A percentile compares a stretch with the other conserved stretches of the same genome.
These are phyloP conservation scores for Xanthoconium purpureum DNA, from an alignment of 768 basidiomycete genomes.

Conservation along the genomic window DNA sequence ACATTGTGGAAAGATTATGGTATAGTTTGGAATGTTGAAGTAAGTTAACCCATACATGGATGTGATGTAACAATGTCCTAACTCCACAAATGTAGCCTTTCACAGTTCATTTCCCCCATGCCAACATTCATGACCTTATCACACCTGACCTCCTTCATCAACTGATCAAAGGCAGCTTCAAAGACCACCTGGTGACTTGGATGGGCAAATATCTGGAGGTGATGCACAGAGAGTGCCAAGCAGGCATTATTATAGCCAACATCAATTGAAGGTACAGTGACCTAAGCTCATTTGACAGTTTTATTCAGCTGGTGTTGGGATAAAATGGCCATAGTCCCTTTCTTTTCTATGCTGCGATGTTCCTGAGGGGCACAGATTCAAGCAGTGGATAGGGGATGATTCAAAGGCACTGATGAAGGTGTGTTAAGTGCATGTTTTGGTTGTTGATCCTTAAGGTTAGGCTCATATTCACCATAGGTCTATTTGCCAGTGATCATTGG, in stretches of 20 bases:
- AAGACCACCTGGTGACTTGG: too few relatives aligned
- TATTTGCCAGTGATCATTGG: neutral
- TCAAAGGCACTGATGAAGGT: slow-evolving; percentile 9
- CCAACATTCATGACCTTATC: too few relatives aligned
- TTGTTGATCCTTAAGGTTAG: neutral
- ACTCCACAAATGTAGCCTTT: neutral
- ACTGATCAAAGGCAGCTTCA: too few relatives aligned
- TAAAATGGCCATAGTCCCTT: neutral
- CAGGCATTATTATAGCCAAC: too few relatives aligned
- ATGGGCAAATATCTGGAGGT: too few relatives aligned
- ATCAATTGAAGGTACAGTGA: too few relatives aligned
- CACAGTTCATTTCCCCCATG: too few relatives aligned
- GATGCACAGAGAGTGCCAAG: too few relatives aligned
- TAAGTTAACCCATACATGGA: neutral
- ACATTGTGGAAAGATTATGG: neutral
- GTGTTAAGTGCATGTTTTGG: neutral
- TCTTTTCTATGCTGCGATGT: neutral
- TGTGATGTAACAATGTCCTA: neutral
- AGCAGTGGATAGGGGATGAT: neutral
- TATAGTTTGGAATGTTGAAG: neutral
- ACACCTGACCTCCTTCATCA: too few relatives aligned
- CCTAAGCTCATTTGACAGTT: too few relatives aligned
- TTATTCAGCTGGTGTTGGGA: too few relatives aligned
- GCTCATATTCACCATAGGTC: neutral
- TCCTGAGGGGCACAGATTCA: neutral